A percentile compares a stretch with the other conserved stretches of the same genome.
phyloP scores from a whole-genome alignment of 1,284 basidiomycete genomes.

The Sporisorium exsertum region DNA sequence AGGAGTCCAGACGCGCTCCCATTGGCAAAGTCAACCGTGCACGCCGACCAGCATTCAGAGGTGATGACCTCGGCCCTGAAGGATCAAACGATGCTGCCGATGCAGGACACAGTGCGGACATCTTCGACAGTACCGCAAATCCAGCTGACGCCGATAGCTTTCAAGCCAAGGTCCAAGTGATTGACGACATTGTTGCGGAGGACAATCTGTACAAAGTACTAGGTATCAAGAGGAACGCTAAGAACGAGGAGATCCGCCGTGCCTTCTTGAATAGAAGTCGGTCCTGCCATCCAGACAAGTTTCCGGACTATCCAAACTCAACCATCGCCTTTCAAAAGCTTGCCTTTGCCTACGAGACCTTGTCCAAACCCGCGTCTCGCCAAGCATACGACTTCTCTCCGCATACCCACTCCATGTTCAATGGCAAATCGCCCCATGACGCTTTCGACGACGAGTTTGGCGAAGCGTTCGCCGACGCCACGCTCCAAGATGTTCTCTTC shows the following conservation, averaged over 20 bases:
- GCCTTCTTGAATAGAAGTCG: slow-evolving; percentile 82
- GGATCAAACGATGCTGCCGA: background rate
- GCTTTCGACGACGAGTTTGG: slow-evolving; percentile 53
- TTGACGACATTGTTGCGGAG: slow-evolving; percentile 54
- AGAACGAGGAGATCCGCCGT: slow-evolving; percentile 78
- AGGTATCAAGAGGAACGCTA: slow-evolving; percentile 74
- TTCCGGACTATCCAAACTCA: slow-evolving; percentile 78
- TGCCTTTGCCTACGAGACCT: slow-evolving; percentile 82
- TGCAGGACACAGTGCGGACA: slow-evolving; percentile 1
- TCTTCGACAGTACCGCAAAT: background rate
- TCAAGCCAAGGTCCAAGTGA: slow-evolving; percentile 44
- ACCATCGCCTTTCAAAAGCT: slow-evolving; percentile 87
- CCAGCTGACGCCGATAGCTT: slow-evolving; percentile 16
- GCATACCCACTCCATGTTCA: slow-evolving; percentile 46
- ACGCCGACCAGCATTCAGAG: slow-evolving; percentile 11
- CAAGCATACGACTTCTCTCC: slow-evolving; percentile 76
- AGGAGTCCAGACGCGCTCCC: slow-evolving; percentile 42
- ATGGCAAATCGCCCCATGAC: slow-evolving; percentile 43
- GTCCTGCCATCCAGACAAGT: slow-evolving; percentile 87
- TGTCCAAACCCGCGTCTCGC: slow-evolving; percentile 79
- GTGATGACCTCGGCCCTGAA: background rate
- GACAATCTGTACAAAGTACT: slow-evolving; percentile 80
- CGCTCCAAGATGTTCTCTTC: slow-evolving; percentile 78
- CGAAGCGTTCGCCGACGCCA: slow-evolving; percentile 48
- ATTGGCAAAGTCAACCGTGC: slow-evolving; percentile 39